A percentile compares a stretch with the other conserved stretches of the same genome.
phyloP scores from a whole-genome alignment of 129 eudicot genomes.

The Oenanthe sinensis region DNA sequence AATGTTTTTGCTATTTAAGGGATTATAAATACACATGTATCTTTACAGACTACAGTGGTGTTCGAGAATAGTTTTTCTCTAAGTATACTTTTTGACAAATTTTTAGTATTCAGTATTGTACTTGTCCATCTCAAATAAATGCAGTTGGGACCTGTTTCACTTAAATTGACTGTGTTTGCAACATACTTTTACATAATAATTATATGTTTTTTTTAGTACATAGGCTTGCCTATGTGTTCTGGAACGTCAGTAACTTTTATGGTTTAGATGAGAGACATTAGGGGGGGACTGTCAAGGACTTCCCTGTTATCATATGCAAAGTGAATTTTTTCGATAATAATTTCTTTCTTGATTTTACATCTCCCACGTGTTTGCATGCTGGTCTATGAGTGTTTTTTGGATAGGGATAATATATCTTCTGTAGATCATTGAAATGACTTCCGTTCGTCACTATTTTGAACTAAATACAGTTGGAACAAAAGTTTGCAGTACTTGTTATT shows the following conservation, averaged over 20 bases:
- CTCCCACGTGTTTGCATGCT: not conserved
- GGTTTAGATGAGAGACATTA: not conserved
- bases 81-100: no score
- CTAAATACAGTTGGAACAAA: conserved; percentile 22
- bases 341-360: not conserved
- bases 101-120: not conserved
- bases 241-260: not conserved
- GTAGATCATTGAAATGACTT: conserved; percentile 13
- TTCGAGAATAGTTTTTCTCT: not conserved
- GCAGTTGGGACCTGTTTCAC: not conserved
- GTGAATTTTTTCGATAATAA: not conserved
- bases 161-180: not conserved
- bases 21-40: no score
- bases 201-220: no score
- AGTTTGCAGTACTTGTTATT: conserved; percentile 15
- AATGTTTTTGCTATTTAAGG: no score
- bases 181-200: no score
- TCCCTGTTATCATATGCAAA: not conserved
- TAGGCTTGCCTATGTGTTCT: not conserved
- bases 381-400: not conserved
- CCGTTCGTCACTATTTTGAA: conserved; percentile 20
- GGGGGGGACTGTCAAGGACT: not conserved
- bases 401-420: not conserved
- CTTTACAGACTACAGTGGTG: no score
- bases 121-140: not conserved